Base-by-base conservation (phyloP, 768 basidiomycete species). In the Mrakia frigida region DNA sequence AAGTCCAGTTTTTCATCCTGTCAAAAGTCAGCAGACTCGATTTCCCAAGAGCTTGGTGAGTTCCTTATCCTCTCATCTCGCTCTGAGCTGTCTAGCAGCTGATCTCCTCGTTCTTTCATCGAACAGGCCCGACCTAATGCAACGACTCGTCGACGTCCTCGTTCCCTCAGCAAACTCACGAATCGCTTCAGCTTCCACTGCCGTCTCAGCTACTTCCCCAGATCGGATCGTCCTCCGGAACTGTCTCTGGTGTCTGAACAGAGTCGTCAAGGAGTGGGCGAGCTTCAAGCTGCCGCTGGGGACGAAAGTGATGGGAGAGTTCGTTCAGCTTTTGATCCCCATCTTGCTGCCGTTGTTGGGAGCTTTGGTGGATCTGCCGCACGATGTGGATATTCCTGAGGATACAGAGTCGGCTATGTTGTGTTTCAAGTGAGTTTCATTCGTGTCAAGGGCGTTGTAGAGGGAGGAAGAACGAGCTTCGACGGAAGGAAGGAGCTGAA, bases 191-290 rank as follows among this genome's bases (percentile, higher is more conserved):
- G 41, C 70, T 2, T 56, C 39, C 16, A 28, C 61, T 33, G 11
- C 50, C 21, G 31, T 18, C 23, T 53, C 33, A 16, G 31, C 41
- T 3, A 72, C n/a, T 4, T 35, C 56, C 0, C 16, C 33, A 6
- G 33, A 60, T 13, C 39, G 33, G 37, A 28, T 52, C 16, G 18
- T 28, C 5, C 76, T 77, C 21, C 59, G 69, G 10, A 77, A 77
- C 63, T 33, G 39, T 18, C 70, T 77, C 21, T 39, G 70, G 39
- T 41, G 41, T 13, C 76, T 77, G 41, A 71, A 71, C 23, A 0
- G 61, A 50, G 41, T 77, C 28, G 53, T 77, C 56, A 77, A 77
- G 63, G 76, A 77, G 39, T 77, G 76, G 76, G 35, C 28, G n/a
- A 59, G 21, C 23, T 60, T 77, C 25, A 52, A 61, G 46, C 33